phyloP scores from a whole-genome alignment of 169 alveolate genomes.

The Perkinsus marinus region DNA sequence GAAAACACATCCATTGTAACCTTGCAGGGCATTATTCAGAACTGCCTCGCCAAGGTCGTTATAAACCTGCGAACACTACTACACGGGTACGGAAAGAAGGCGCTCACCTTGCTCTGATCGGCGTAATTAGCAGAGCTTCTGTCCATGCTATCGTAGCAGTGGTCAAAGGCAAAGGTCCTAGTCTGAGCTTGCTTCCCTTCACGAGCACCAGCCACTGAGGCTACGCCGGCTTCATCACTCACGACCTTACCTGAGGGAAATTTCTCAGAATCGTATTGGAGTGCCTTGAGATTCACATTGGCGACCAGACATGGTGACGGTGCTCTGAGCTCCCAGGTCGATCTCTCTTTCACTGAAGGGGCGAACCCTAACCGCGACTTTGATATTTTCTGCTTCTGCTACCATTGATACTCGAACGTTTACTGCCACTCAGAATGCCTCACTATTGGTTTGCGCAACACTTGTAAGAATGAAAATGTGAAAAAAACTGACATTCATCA shows the following conservation, averaged over 20 bases:
- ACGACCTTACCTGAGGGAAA: neutral
- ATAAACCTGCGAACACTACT: neutral
- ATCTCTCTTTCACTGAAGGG: conserved; percentile 2
- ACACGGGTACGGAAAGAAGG: neutral
- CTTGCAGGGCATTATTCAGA: neutral
- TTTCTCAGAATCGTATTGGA: neutral
- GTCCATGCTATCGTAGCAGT: neutral
- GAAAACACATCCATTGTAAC: conserved; percentile 5
- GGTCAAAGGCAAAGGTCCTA: neutral
- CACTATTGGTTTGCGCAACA: neutral
- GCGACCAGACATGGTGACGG: neutral
- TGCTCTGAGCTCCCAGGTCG: neutral
- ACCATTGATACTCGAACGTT: neutral
- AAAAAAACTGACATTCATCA: neutral
- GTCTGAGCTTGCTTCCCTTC: neutral
- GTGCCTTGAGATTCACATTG: neutral
- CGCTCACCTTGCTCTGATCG: neutral
- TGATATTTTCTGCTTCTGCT: neutral
- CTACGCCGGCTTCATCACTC: neutral
- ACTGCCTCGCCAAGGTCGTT: conserved; percentile 1
- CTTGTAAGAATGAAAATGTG: neutral
- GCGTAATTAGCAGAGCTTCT: neutral
- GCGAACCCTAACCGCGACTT: neutral
- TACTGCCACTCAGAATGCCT: neutral
- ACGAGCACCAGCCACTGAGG: neutral